These are phyloP conservation scores for Gillenia trifoliata DNA, from an alignment of 306 rosid genomes.

Conservation along the genomic window DNA sequence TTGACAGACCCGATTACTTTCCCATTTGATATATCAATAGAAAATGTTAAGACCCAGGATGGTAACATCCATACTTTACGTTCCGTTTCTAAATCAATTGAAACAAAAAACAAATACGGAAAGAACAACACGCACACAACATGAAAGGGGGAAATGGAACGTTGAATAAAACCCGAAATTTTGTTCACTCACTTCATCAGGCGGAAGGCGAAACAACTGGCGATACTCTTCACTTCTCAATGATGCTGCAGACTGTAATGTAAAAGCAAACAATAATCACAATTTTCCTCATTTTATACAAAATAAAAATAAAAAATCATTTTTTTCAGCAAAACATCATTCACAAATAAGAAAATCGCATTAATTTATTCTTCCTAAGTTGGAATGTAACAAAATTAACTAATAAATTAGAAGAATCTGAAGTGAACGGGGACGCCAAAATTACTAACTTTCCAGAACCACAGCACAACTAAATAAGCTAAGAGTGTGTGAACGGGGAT, in stretches of 20 bases:
- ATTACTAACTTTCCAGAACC: neutral
- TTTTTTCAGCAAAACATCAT: neutral
- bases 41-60: neutral
- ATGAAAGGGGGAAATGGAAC: neutral
- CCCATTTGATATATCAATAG: neutral
- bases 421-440: neutral
- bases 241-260: constrained; percentile 37
- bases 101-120: neutral
- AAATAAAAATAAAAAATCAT: neutral
- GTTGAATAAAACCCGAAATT: constrained; percentile 5
- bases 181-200: constrained; percentile 66
- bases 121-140: neutral
- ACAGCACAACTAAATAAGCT: neutral
- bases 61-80: neutral
- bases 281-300: neutral
- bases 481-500: constrained; percentile 33
- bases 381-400: neutral
- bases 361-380: neutral
- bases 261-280: neutral
- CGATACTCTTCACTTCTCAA: constrained; percentile 93
- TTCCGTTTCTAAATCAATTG: neutral
- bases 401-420: neutral
- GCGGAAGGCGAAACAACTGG: constrained; percentile 87
- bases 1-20: neutral
- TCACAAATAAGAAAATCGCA: neutral